Conservation (phyloP, 2,329 filamentous ascomycete species). For the Phaeosphaeriaceae sp. region DNA sequence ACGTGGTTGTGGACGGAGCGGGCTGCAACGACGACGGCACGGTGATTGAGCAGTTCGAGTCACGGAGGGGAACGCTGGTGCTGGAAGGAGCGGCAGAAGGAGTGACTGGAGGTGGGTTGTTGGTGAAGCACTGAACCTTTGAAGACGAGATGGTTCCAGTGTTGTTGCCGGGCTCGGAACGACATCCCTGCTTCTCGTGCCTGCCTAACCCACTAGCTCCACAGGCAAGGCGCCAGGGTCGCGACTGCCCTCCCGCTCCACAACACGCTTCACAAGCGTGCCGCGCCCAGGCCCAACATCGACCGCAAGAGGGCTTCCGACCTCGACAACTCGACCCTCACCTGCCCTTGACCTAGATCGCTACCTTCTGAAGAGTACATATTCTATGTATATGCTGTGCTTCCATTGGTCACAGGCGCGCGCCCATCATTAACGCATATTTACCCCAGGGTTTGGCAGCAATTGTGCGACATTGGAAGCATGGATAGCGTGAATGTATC, state of each 20-base stretch:
- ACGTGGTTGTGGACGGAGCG: not conserved
- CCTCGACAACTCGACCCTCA: not conserved
- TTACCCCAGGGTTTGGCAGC: conserved; percentile 19
- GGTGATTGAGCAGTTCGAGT: not conserved
- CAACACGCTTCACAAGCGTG: conserved; percentile 35
- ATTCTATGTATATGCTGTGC: not conserved
- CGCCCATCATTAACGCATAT: conserved; percentile 10
- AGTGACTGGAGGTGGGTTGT: conserved; percentile 2
- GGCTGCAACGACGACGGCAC: not conserved
- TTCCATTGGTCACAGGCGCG: not conserved
- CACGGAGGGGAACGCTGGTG: conserved; percentile 5
- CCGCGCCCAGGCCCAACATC: conserved; percentile 14
- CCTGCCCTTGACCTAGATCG: conserved; percentile 7
- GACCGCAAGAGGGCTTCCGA: conserved; percentile 17
- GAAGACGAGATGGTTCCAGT: not conserved
- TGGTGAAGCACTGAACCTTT: not conserved
- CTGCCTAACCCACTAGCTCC: conserved; percentile 23
- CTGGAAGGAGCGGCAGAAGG: not conserved
- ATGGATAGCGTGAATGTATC: conserved; percentile 65
- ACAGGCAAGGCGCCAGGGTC: not conserved
- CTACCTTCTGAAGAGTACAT: not conserved
- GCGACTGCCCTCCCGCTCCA: conserved; percentile 17
- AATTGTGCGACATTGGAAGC: conserved; percentile 10
- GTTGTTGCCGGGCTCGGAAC: conserved; percentile 14
- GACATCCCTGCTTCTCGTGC: conserved; percentile 21